Base-by-base conservation (phyloP, 257 asterid genomes). In the Solanum gandarillasii region DNA sequence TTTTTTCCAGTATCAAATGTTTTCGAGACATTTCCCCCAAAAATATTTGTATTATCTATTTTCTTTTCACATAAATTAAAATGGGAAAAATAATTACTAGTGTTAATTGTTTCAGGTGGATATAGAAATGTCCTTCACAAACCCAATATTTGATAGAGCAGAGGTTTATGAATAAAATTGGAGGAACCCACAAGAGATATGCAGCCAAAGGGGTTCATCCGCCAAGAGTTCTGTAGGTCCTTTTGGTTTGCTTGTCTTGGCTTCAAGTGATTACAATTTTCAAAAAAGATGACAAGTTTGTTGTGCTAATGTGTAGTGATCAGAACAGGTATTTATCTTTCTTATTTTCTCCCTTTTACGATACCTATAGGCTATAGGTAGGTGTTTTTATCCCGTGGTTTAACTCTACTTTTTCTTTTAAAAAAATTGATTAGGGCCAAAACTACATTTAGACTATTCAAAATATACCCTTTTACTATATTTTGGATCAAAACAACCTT, bases 261-360 rank as follows among this genome's bases (percentile, higher is more conserved):
- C 82, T 46, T 74, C 52, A 11, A 74, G 31, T 20, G 20, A 74
- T 27, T 10, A 88, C 90, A 65, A 23, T 92, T 52, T 89, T 91
- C 86, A 91, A 86, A 83, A 78, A 73, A 6, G 6, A 83, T 5
- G 83, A 25, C 58, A 91, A 88, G 52, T 84, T 72, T 83, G 91
- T 88, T 12, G 94, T 90, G 83, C 92, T 93, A 46, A 90, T 93
- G 91, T 93, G 96, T 85, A 90, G 90, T 72, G 95, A 93, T 86
- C 95, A 90, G 75, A 90, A 92, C 92, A 91, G 93, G 95, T 91
- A 75, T 9, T 12, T 12, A 14, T n/a, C 71, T 16, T 38, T 8
- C 38, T 67, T 25, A n/a, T 14, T 58, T 87, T 35, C 4, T 31
- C 23, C 76, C 31, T 86, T 46, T 48, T 7, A 41, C 13, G 41